phyloP scores from a whole-genome alignment of 345 rosid species.

The Gossypium thurberi region DNA sequence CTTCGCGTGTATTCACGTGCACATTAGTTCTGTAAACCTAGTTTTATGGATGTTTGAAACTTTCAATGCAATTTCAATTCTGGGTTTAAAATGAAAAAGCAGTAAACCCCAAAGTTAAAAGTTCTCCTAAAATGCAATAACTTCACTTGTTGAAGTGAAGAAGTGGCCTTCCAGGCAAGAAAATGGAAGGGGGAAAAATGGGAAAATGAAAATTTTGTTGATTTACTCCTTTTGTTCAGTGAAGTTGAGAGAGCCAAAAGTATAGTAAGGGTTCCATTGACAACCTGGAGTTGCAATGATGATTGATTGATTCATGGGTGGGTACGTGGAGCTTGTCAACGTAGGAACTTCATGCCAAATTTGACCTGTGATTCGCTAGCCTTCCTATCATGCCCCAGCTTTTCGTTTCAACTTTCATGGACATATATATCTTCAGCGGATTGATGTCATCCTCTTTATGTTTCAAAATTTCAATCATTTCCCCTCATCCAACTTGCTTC shows the following conservation, averaged over 20 bases:
- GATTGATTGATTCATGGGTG: not conserved
- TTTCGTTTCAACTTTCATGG: too few relatives aligned
- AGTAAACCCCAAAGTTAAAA: not conserved
- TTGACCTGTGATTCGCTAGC: constrained; percentile 27
- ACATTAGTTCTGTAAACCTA: not conserved
- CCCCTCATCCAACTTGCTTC: constrained; percentile 5
- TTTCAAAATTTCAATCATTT: constrained; percentile 15
- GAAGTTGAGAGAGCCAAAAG: not conserved
- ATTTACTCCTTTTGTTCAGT: not conserved
- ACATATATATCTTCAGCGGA: constrained; percentile 11
- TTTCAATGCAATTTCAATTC: not conserved
- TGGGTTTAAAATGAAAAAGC: not conserved
- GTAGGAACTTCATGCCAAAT: constrained; percentile 26
- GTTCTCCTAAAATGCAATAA: not conserved
- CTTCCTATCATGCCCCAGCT: constrained; percentile 17
- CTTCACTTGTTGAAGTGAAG: not conserved
- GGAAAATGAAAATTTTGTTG: not conserved
- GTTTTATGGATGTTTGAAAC: constrained; percentile 12
- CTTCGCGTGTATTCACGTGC: not conserved
- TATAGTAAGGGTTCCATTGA: not conserved
- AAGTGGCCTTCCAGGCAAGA: not conserved
- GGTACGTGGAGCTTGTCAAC: constrained; percentile 27
- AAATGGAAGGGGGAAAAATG: not conserved
- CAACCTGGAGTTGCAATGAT: not conserved
- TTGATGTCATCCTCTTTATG: constrained; percentile 11